A percentile compares a stretch with the other conserved stretches of the same genome.
Conservation (phyloP, 768 basidiomycete species). For the Tulasnella sp. region DNA sequence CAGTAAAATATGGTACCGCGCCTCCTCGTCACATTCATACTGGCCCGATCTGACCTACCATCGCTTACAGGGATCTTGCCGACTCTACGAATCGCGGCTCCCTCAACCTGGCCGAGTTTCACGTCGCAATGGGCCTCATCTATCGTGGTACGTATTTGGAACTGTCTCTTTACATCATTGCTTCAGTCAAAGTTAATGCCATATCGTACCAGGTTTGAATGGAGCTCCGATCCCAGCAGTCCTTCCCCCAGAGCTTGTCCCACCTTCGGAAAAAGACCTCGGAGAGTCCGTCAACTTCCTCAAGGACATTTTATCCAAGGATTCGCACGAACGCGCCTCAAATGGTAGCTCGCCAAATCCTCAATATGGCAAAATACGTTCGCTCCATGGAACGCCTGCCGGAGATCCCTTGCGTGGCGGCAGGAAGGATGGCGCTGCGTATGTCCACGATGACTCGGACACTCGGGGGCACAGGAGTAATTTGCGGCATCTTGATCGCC, state of each 20-base stretch:
- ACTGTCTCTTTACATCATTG: background rate
- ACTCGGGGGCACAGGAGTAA: constrained; percentile 70
- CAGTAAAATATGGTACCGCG: constrained; percentile 81
- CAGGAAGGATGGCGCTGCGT: constrained; percentile 83
- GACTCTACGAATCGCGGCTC: constrained; percentile 92
- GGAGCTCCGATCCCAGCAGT: constrained; percentile 83
- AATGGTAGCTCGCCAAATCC: constrained; percentile 47
- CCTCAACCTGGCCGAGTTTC: constrained; percentile 91
- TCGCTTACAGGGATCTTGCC: constrained; percentile 64
- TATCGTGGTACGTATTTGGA: constrained; percentile 67
- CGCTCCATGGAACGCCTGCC: constrained; percentile 46
- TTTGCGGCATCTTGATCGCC: constrained; percentile 77
- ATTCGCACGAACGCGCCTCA: constrained; percentile 56
- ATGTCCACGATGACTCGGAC: constrained; percentile 66
- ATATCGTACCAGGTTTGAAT: constrained; percentile 59
- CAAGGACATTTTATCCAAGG: constrained; percentile 79
- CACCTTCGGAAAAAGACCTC: constrained; percentile 85
- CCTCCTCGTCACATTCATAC: constrained; percentile 27
- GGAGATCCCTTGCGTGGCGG: constrained; percentile 42
- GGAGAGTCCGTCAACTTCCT: constrained; percentile 84
- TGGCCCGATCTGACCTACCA: constrained; percentile 6
- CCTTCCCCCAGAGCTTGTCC: constrained; percentile 82
- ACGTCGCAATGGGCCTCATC: constrained; percentile 97
- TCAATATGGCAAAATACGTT: constrained; percentile 60
- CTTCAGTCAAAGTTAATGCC: background rate